Conservation (phyloP, 2,329 filamentous ascomycete genomes). For the Fusarium drepaniforme region DNA sequence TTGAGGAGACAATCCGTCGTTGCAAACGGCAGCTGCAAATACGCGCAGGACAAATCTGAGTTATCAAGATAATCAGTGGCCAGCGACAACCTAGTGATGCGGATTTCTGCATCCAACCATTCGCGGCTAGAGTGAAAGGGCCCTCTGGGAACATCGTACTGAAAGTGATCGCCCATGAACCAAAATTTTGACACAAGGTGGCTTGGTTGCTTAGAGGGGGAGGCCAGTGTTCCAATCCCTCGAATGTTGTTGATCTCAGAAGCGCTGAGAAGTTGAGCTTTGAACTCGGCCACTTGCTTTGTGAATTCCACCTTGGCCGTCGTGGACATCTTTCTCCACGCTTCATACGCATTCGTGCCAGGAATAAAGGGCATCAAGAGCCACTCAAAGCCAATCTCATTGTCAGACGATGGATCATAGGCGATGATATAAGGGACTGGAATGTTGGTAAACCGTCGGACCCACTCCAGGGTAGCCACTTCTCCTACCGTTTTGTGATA, state of each 20-base stretch:
- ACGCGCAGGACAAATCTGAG: too few species aligned
- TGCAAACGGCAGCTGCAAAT: too few species aligned
- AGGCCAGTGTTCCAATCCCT: constrained; percentile 29
- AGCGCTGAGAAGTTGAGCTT: constrained; percentile 37
- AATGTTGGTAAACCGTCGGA: not conserved
- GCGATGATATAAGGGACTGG: constrained; percentile 2
- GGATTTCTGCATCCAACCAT: constrained; percentile 45
- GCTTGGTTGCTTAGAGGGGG: constrained; percentile 12
- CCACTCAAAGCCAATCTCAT: constrained; percentile 45
- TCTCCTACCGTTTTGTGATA: not conserved
- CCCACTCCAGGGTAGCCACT: constrained; percentile 3
- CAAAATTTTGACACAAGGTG: constrained; percentile 50
- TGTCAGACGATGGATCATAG: constrained; percentile 1
- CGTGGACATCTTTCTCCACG: constrained; percentile 38
- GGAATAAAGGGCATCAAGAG: constrained; percentile 51
- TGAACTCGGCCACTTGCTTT: constrained; percentile 11
- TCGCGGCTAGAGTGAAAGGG: constrained; percentile 51
- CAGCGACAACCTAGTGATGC: not conserved
- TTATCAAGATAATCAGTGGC: not conserved
- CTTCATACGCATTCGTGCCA: constrained; percentile 43
- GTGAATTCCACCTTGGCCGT: constrained; percentile 9
- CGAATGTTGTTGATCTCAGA: constrained; percentile 36
- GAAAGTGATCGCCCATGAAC: constrained; percentile 46
- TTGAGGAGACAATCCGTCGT: not conserved
- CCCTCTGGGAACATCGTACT: constrained; percentile 48